A percentile compares a stretch with the other conserved stretches of the same genome.
Conservation (phyloP, 2,329 filamentous ascomycete species). For the Aspergillus fumigatiaffinis region DNA sequence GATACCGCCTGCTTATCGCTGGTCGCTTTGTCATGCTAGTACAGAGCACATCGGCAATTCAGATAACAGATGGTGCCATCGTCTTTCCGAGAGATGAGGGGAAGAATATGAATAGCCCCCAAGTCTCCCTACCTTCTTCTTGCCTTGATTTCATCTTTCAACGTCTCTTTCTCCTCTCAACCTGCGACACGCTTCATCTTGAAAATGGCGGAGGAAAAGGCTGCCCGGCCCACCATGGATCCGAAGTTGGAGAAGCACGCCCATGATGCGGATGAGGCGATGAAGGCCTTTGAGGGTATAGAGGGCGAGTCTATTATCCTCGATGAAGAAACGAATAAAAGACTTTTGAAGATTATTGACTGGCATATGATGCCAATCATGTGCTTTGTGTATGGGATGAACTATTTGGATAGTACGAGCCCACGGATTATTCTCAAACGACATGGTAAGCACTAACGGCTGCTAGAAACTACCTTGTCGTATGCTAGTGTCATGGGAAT, state of each 20-base stretch:
- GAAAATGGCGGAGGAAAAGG: constrained; percentile 37
- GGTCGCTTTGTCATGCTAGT: neutral
- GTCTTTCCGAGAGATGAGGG: neutral
- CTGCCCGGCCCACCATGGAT: constrained; percentile 20
- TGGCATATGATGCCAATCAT: constrained; percentile 59
- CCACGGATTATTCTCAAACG: neutral
- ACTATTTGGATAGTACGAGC: constrained; percentile 50
- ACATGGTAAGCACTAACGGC: neutral
- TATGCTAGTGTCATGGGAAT: constrained; percentile 55
- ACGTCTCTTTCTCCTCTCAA: neutral
- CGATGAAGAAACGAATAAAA: constrained; percentile 54
- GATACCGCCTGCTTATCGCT: constrained; percentile 19
- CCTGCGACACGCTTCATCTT: neutral
- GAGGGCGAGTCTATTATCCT: constrained; percentile 51
- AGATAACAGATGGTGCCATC: constrained; percentile 1
- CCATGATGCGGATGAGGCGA: constrained; percentile 57
- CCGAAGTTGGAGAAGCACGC: constrained; percentile 48
- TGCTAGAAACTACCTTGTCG: constrained; percentile 45
- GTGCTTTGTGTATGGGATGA: constrained; percentile 56
- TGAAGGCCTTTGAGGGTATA: constrained; percentile 52
- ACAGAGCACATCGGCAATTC: neutral
- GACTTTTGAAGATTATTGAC: constrained; percentile 60
- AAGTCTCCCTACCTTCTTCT: neutral
- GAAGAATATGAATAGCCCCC: neutral
- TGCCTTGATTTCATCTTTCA: neutral